Evolutionary conservation across 345 rosid genomes (phyloP), one percentile per base, ranked within the genome.

Genomic region (Salix exigua): DNA sequence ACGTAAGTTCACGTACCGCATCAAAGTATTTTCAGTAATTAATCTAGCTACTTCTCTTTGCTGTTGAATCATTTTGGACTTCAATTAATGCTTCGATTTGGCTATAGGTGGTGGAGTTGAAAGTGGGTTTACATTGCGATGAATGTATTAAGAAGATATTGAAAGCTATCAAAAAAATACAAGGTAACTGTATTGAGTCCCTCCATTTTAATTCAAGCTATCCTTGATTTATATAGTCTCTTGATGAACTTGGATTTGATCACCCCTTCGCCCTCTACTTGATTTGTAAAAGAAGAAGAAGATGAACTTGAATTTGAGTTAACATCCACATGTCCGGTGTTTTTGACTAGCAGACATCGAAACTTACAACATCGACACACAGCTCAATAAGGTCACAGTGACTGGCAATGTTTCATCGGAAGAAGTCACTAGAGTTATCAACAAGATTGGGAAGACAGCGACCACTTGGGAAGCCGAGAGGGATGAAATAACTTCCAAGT

Each of bases 101-200:
- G 25, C n/a, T 48, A 55, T 30, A 94, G 97, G 84, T 89, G 73
- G 98, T 94, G 80, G 97, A 92, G 73, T 55, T 94, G 77, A 91
- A 87, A 80, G 97, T 94, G 77, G 89, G 87, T 50, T 82, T 92
- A 80, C 97, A 92, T 48, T 94, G 98, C 35, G 91, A 91, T 0
- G 91, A 91, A 72, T 89, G 97, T 70, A 91, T 90, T 81, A 91
- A 83, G 86, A 92, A 92, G 75, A 91, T 94, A 86, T 79, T 94
- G 37, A 91, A 94, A 78, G 94, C 94, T 38, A 90, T 94, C 79
- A 92, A 94, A 89, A 92, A 92, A 78, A 87, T 92, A 68, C 88
- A 87, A 72, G 96, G 97, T 91, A 86, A 71, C 51, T 1, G 5
- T 26, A 17, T 12, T 3, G 42, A 10, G 13, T 19, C 25, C 25